phyloP scores from a whole-genome alignment of 2,329 filamentous ascomycete genomes.

The Cladophialophora bantiana region DNA sequence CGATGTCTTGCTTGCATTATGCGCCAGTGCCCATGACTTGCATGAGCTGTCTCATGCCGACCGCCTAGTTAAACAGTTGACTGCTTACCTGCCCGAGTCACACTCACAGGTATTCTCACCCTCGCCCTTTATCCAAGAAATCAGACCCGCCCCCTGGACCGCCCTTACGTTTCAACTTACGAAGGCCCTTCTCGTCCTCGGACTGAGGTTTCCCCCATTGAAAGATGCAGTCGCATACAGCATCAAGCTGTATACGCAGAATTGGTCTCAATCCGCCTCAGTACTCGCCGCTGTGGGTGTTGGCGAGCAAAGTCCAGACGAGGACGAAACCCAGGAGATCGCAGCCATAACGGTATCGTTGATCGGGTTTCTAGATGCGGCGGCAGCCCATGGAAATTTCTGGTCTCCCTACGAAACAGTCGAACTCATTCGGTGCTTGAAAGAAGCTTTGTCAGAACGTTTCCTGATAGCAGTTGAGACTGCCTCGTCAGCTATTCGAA shows the following conservation, averaged over 20 bases:
- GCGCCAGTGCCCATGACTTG: slow-evolving; percentile 83
- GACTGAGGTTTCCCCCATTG: slow-evolving; percentile 73
- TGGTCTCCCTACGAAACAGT: slow-evolving; percentile 80
- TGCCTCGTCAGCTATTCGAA: slow-evolving; percentile 87
- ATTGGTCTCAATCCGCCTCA: slow-evolving; percentile 70
- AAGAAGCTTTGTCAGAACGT: slow-evolving; percentile 77
- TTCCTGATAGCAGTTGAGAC: slow-evolving; percentile 89
- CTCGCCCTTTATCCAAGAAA: slow-evolving; percentile 80
- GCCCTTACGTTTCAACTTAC: slow-evolving; percentile 79
- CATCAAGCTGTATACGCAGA: slow-evolving; percentile 74
- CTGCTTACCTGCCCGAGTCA: slow-evolving; percentile 84
- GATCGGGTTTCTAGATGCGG: slow-evolving; percentile 87
- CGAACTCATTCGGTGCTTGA: slow-evolving; percentile 73
- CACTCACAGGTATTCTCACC: slow-evolving; percentile 78
- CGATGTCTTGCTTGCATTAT: slow-evolving; percentile 88
- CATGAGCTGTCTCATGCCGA: slow-evolving; percentile 74
- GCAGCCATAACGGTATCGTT: slow-evolving; percentile 82
- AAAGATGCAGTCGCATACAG: slow-evolving; percentile 70
- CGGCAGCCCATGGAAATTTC: slow-evolving; percentile 77
- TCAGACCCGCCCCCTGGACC: slow-evolving; percentile 90
- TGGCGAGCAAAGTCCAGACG: slow-evolving; percentile 62
- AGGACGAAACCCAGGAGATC: slow-evolving; percentile 66
- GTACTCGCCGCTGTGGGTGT: slow-evolving; percentile 63
- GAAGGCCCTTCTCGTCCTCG: slow-evolving; percentile 80
- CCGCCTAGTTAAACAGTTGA: slow-evolving; percentile 77